Evolutionary conservation across 2,329 filamentous ascomycete genomes (phyloP), one percentile per base, ranked within the genome.

Genomic region (Penicillium oxalicum): DNA sequence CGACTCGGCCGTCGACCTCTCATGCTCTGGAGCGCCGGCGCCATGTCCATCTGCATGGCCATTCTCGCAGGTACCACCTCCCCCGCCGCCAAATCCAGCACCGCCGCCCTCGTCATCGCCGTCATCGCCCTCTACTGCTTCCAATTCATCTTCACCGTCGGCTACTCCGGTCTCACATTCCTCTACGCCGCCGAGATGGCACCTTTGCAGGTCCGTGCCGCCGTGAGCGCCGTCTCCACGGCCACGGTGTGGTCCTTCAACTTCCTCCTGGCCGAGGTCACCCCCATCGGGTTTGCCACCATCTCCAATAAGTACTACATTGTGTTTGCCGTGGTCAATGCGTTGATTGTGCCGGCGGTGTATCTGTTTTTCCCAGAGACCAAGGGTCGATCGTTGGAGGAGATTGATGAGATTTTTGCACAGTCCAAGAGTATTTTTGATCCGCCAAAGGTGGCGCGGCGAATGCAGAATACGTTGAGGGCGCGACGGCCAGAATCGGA

Each of bases 81-180:
- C 9, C 29, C 44, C 7, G 11, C 18, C 1, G 67, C 63, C 29
- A 44, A 43, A 0, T 61, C 64, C 11, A 77, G 78, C 62, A 68
- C 67, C 2, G 50, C 68, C 1, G 73, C 78, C 2, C 72, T 77
- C 51, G 74, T 81, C 37, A 74, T 72, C 0, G 77, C 76, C 0
- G 77, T 76, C 0, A 72, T 78, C 52, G 81, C 81, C 62, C 72
- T 83, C 42, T 83, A 79, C 63, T 62, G 80, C 40, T 83, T 79
- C 69, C 79, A 81, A 64, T 78, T 76, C 56, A 82, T 82, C 64
- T 77, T 81, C 39, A 78, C 77, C 0, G 77, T 81, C 48, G 80
- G 78, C 0, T 81, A 80, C 66, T 70, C 81, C 0, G 79, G 80
- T 1, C 74, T 78, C 29, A 81, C 80, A 56, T 82, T 81, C 66